Evolutionary conservation across 495 filamentous ascomycete species (phyloP).

Genomic region (Arthonia radiata): DNA sequence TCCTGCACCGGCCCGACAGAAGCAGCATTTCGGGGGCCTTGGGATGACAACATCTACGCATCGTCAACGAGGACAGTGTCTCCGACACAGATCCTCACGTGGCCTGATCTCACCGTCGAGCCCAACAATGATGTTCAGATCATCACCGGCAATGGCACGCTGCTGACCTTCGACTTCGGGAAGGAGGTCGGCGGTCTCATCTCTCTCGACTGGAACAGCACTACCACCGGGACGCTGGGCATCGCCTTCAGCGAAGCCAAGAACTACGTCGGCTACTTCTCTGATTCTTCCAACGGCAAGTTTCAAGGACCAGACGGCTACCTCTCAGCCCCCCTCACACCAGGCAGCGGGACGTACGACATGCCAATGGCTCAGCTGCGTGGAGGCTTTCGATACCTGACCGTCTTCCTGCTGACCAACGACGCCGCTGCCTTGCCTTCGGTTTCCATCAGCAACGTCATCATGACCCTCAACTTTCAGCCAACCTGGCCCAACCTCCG

Average conservation of each 20-base stretch:
- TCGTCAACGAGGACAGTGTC: conserved; percentile 26
- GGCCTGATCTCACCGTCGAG: conserved; percentile 13
- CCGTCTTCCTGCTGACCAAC: conserved; percentile 23
- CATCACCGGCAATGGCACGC: conserved; percentile 21
- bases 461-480: conserved; percentile 28
- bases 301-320: conserved; percentile 27
- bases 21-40: conserved; percentile 29
- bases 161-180: conserved; percentile 31
- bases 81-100: conserved; percentile 21
- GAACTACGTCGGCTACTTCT: conserved; percentile 34
- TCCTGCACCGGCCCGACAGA: conserved; percentile 26
- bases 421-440: conserved; percentile 7
- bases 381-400: conserved; percentile 37
- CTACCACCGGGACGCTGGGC: conserved; percentile 23
- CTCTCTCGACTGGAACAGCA: conserved; percentile 21
- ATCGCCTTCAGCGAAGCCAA: conserved; percentile 38
- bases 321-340: conserved; percentile 24
- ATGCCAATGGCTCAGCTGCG: conserved; percentile 29
- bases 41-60: conserved; percentile 36
- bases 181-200: conserved; percentile 32
- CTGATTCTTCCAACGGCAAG: conserved; percentile 30
- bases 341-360: conserved; percentile 19
- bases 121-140: conserved; percentile 11
- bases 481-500: conserved; percentile 38
- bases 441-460: conserved; percentile 18